Evolutionary conservation across 164 flowering plant genomes (phyloP).

Genomic region (Chloranthus sessilifolius): DNA sequence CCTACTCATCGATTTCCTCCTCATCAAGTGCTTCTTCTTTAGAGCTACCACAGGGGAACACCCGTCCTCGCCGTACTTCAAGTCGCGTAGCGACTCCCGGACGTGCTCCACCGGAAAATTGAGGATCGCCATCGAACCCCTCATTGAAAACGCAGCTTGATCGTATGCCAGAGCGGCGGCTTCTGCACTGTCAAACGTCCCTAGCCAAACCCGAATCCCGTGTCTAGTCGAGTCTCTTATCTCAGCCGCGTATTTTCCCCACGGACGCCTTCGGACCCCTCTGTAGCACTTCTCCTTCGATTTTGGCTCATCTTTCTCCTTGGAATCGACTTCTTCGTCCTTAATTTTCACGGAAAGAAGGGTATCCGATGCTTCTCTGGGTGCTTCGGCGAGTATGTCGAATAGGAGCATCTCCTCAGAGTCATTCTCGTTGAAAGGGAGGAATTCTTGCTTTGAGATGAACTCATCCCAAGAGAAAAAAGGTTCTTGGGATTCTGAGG

Average conservation of each 20-base stretch:
- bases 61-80: constrained; percentile 29
- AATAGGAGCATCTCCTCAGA: constrained; percentile 47
- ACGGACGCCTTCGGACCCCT: constrained; percentile 49
- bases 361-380: constrained; percentile 6
- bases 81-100: constrained; percentile 37
- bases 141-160: constrained; percentile 54
- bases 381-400: constrained; percentile 27
- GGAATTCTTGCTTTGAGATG: constrained; percentile 9
- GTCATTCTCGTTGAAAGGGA: constrained; percentile 53
- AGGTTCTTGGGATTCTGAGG: constrained; percentile 13
- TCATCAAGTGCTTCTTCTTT: constrained; percentile 48
- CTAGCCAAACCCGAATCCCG: constrained; percentile 68
- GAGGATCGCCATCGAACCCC: constrained; percentile 46
- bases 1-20: constrained; percentile 22
- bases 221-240: constrained; percentile 66
- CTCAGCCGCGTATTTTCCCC: constrained; percentile 74
- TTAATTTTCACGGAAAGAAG: background rate
- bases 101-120: constrained; percentile 55
- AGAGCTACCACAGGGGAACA: constrained; percentile 55
- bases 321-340: constrained; percentile 25
- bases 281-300: constrained; percentile 21
- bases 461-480: constrained; percentile 9
- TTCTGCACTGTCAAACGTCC: constrained; percentile 75
- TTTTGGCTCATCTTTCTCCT: background rate
- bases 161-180: constrained; percentile 74